Evolutionary conservation across 2,329 filamentous ascomycete genomes (phyloP).

Genomic region (Aspergillus sp.): DNA sequence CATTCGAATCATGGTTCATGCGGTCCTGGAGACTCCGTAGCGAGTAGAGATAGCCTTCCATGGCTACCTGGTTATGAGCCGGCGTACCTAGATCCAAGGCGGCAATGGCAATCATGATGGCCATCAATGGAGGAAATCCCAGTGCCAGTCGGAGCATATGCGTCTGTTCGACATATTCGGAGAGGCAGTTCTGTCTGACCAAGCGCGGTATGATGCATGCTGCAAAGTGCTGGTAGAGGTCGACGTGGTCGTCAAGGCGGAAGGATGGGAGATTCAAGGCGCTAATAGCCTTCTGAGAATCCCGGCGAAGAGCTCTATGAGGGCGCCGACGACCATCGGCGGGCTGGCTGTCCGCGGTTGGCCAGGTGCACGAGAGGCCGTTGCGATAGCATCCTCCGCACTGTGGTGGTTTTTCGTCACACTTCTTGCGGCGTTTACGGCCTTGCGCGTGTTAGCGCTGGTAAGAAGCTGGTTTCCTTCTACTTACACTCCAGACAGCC

Average conservation of each 20-base stretch:
- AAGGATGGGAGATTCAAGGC: slow-evolving; percentile 8
- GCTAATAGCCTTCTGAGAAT: not conserved
- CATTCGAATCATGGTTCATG: not conserved
- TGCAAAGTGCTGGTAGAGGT: slow-evolving; percentile 9
- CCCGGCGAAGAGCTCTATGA: not conserved
- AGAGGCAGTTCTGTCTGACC: slow-evolving; percentile 7
- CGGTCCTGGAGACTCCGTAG: slow-evolving; percentile 3
- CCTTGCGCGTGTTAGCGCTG: no score
- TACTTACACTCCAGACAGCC: slow-evolving; percentile 9
- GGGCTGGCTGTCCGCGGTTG: not conserved
- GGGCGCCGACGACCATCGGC: slow-evolving; percentile 2
- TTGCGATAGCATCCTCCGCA: slow-evolving; percentile 9
- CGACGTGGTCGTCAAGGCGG: slow-evolving; percentile 5
- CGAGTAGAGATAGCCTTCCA: slow-evolving; percentile 7
- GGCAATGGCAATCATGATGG: slow-evolving; percentile 8
- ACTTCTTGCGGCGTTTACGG: slow-evolving; percentile 11
- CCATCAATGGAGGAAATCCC: slow-evolving; percentile 11
- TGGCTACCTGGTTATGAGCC: slow-evolving; percentile 2
- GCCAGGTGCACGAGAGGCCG: slow-evolving; percentile 4
- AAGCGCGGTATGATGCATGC: slow-evolving; percentile 5
- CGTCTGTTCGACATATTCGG: slow-evolving; percentile 5
- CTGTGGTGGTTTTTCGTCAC: slow-evolving; percentile 8
- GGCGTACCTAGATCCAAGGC: slow-evolving; percentile 5
- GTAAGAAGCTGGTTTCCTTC: no score
- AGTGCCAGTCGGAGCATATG: slow-evolving; percentile 9